Percentiles rank a stretch among this genome's conserved stretches.
Evolutionary conservation across 495 filamentous ascomycete genomes (phyloP).

Genomic region (Penicillium subrubescens): DNA sequence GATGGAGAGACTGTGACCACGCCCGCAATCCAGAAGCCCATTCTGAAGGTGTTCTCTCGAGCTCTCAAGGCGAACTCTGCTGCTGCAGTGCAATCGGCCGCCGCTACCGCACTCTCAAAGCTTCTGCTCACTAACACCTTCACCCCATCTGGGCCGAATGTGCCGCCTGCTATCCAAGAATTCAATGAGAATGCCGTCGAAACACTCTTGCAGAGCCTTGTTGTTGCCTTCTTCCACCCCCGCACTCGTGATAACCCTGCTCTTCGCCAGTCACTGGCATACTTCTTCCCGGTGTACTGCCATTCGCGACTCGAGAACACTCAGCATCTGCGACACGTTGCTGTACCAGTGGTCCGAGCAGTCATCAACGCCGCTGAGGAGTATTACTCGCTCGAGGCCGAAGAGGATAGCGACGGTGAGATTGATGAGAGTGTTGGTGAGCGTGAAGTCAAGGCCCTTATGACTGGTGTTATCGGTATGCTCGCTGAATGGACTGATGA

Average conservation of each 20-base stretch:
- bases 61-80: slow-evolving; percentile 70
- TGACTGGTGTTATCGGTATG: slow-evolving; percentile 73
- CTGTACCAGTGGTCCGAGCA: slow-evolving; percentile 68
- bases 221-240: slow-evolving; percentile 89
- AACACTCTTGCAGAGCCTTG: slow-evolving; percentile 78
- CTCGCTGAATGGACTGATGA: slow-evolving; percentile 96
- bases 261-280: slow-evolving; percentile 87
- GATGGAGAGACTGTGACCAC: slow-evolving; percentile 45
- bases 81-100: slow-evolving; percentile 77
- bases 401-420: slow-evolving; percentile 53
- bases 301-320: slow-evolving; percentile 81
- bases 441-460: slow-evolving; percentile 78
- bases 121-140: slow-evolving; percentile 69
- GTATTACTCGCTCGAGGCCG: slow-evolving; percentile 52
- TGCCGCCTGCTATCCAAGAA: slow-evolving; percentile 51
- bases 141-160: slow-evolving; percentile 44
- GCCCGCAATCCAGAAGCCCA: slow-evolving; percentile 53
- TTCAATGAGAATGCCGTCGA: slow-evolving; percentile 46
- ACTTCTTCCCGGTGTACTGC: slow-evolving; percentile 95
- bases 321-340: slow-evolving; percentile 70
- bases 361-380: slow-evolving; percentile 55
- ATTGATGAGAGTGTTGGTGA: slow-evolving; percentile 73
- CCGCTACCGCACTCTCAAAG: slow-evolving; percentile 80
- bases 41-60: slow-evolving; percentile 78
- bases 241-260: slow-evolving; percentile 78